Evolutionary conservation across 129 eudicot species (phyloP), one percentile per base, ranked within the genome.

Genomic region (Artemisia argyi): DNA sequence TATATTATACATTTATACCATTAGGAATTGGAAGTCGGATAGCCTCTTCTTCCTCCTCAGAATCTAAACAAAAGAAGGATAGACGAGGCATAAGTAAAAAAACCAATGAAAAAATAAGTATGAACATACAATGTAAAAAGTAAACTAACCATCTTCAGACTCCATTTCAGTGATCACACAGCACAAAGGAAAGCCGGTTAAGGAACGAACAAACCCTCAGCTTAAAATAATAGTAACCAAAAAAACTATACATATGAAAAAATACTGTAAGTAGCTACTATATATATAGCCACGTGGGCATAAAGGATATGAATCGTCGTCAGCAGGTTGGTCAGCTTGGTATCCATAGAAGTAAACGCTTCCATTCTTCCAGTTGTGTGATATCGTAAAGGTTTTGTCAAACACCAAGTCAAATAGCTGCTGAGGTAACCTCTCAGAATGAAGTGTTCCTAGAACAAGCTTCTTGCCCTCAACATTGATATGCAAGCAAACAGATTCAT

Each of bases 351-450:
- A 87, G 85, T 82, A 85, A 13, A 93, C 88, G 54, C 90, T 87
- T 66, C 95, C 92, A 75, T 78, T 71, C 75, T 93, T 93, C 85
- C 82, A 87, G 81, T 83, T 89, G 83, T 93, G 98, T 17, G 96
- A 81, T 46, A 93, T 19, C 65, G 78, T 80, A 73, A 93, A 93
- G 13, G 87, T 81, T 73, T 73, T 82, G 69, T 93, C 95, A 49
- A 93, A 89, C 18, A 89, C 96, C 81, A 93, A 75, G 71, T 93
- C 98, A 78, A 93, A 82, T 57, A 73, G 79, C 52, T 87, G 94
- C 73, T 89, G 98, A 19, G 92, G 92, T 22, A 89, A 64, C 68
- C 78, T 93, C 20, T 85, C 96, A 18, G 86, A 22, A 15, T 71
- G 54, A 50, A 93, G 95, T 13, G 96, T 89, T 56, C 92, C 98